phyloP scores from a whole-genome alignment of 345 rosid genomes.

The Noccaea bulbosa region DNA sequence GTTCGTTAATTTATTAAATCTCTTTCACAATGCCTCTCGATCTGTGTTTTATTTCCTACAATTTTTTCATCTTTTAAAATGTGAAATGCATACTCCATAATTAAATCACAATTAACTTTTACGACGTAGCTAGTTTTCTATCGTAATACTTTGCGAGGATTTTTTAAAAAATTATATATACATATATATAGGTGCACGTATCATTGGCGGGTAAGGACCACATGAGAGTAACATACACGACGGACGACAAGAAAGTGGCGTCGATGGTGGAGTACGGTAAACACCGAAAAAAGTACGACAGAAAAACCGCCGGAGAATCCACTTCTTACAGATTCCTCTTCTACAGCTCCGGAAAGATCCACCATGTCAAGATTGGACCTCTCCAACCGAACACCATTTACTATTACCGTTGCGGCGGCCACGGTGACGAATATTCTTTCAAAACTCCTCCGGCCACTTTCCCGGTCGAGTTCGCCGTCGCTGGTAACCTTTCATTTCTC shows the following conservation, averaged over 20 bases:
- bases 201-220: constrained; percentile 66
- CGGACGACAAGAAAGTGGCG: constrained; percentile 50
- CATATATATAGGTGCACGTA: constrained; percentile 60
- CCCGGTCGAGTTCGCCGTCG: constrained; percentile 73
- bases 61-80: not conserved
- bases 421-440: constrained; percentile 80
- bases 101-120: too few relatives aligned
- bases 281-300: constrained; percentile 52
- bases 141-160: too few relatives aligned
- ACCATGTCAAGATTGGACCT: constrained; percentile 84
- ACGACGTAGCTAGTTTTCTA: too few relatives aligned
- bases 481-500: constrained; percentile 48
- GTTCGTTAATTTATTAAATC: constrained; percentile 30
- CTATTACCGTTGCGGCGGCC: constrained; percentile 80
- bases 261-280: constrained; percentile 76
- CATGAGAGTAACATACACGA: constrained; percentile 71
- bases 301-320: constrained; percentile 50
- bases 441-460: constrained; percentile 71
- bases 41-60: not conserved
- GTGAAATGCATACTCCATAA: constrained; percentile 1
- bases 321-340: constrained; percentile 67
- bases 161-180: not conserved
- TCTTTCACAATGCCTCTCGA: not conserved
- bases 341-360: constrained; percentile 75
- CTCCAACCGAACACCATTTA: constrained; percentile 62